Evolutionary conservation across 257 asterid genomes (phyloP).

Genomic region (Jaltomata sinuosa): DNA sequence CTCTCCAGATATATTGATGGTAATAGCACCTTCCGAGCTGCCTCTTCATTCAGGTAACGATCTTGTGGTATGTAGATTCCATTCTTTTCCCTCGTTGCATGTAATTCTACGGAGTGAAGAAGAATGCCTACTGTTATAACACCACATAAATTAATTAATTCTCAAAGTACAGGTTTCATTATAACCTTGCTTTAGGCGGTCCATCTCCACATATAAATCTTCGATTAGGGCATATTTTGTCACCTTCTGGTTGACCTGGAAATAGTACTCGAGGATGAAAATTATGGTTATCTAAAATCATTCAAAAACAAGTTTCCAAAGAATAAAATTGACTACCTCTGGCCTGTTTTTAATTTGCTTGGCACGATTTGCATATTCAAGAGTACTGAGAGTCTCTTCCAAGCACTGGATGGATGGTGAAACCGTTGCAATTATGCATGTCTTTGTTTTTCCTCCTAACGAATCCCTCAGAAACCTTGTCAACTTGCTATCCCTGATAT

Average conservation of each 20-base stretch:
- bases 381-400: conserved; percentile 61
- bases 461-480: conserved; percentile 56
- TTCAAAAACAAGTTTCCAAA: neutral
- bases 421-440: conserved; percentile 51
- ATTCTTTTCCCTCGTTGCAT: conserved; percentile 24
- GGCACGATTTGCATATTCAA: conserved; percentile 52
- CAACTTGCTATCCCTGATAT: conserved; percentile 53
- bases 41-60: conserved; percentile 23
- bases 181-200: conserved; percentile 39
- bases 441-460: conserved; percentile 54
- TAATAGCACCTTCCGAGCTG: conserved; percentile 26
- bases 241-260: conserved; percentile 44
- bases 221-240: conserved; percentile 30
- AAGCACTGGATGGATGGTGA: conserved; percentile 52
- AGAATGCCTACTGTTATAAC: neutral
- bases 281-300: neutral
- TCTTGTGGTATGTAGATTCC: conserved; percentile 23
- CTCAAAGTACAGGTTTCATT: neutral
- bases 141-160: neutral
- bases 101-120: conserved; percentile 23
- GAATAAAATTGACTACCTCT: conserved; percentile 24
- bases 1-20: neutral
- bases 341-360: conserved; percentile 52
- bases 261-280: neutral
- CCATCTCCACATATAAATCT: conserved; percentile 35